phyloP scores from a whole-genome alignment of 2,329 filamentous ascomycete genomes.

The Fusarium sambucinum region DNA sequence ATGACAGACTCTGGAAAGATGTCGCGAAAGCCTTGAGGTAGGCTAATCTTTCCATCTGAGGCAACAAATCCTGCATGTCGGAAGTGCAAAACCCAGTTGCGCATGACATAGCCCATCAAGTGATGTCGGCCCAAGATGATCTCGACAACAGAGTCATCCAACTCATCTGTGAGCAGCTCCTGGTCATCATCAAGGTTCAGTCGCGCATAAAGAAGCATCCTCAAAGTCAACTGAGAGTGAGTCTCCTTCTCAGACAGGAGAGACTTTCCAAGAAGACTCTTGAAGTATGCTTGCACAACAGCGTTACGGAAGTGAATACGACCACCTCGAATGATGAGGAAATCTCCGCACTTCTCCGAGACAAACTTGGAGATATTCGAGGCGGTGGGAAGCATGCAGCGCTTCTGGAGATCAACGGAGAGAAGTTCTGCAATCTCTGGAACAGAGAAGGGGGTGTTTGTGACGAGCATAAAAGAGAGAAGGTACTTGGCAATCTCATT shows the following conservation, averaged over 20 bases:
- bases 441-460: conserved; percentile 50
- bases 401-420: conserved; percentile 44
- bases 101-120: conserved; percentile 53
- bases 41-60: conserved; percentile 45
- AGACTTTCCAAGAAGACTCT: conserved; percentile 51
- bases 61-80: conserved; percentile 50
- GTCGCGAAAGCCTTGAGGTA: conserved; percentile 52
- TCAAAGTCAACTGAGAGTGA: conserved; percentile 51
- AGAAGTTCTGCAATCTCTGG: conserved; percentile 53
- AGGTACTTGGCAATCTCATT: conserved; percentile 42
- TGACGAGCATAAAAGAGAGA: conserved; percentile 53
- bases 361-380: conserved; percentile 38
- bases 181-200: conserved; percentile 48
- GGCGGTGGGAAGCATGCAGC: conserved; percentile 1
- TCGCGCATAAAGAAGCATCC: conserved; percentile 53
- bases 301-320: conserved; percentile 55
- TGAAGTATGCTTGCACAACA: conserved; percentile 50
- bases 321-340: conserved; percentile 53
- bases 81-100: conserved; percentile 55
- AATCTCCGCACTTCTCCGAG: conserved; percentile 34
- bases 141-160: conserved; percentile 44
- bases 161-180: conserved; percentile 31
- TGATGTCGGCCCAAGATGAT: conserved; percentile 46
- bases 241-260: conserved; percentile 52
- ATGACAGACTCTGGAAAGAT: conserved; percentile 54